Conservation (phyloP, 2,329 filamentous ascomycete species). For the Fusarium anthophilum region DNA sequence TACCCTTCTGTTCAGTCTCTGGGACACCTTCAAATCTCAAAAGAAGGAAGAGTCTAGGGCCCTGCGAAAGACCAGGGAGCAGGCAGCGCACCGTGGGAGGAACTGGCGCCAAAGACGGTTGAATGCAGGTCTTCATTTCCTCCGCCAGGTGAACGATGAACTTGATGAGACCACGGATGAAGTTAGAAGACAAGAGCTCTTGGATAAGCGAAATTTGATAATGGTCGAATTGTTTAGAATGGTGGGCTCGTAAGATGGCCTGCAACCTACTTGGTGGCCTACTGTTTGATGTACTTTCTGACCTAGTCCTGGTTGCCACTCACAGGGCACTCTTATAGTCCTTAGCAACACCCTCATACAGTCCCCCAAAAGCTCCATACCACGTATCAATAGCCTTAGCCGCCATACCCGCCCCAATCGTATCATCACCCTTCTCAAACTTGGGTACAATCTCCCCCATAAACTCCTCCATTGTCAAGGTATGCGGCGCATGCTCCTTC, state of each 20-base stretch:
- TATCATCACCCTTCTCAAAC: slow-evolving; percentile 58
- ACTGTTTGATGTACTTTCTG: not conserved
- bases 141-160: not conserved
- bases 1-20: not conserved
- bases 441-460: slow-evolving; percentile 57
- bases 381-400: slow-evolving; percentile 53
- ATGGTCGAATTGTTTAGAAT: not conserved
- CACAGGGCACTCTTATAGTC: not conserved
- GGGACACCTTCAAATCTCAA: not conserved
- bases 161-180: not conserved
- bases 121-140: not conserved
- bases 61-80: not conserved
- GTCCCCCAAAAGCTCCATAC: slow-evolving; percentile 51
- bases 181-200: not conserved
- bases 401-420: slow-evolving; percentile 58
- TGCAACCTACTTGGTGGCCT: not conserved
- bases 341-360: slow-evolving; percentile 24
- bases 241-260: not conserved
- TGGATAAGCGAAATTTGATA: not conserved
- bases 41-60: not conserved
- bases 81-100: not conserved
- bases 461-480: slow-evolving; percentile 62
- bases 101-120: not conserved
- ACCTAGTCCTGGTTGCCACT: not conserved
- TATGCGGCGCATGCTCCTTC: slow-evolving; percentile 58